Conservation (phyloP, 257 asterid genomes). For the Solanum ossicruentum region DNA sequence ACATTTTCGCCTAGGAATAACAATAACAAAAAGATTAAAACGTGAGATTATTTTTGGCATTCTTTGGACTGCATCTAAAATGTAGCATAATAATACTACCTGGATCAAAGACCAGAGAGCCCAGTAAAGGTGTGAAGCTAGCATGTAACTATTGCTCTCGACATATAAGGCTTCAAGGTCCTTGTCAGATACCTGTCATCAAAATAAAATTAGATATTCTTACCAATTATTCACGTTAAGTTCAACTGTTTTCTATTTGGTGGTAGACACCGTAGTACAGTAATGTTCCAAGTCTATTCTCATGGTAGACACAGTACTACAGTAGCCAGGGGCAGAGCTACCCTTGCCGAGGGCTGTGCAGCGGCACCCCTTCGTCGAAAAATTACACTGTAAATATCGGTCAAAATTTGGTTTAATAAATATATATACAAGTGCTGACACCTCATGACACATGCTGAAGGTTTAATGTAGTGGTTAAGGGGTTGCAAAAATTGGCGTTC, state of each 20-base stretch:
- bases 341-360: no score
- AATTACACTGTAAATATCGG: no score
- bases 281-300: neutral
- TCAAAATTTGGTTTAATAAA: no score
- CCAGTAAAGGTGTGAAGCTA: slow-evolving; percentile 89
- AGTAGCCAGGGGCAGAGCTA: no score
- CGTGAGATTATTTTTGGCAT: neutral
- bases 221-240: neutral
- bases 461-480: no score
- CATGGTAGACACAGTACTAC: neutral
- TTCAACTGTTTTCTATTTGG: neutral
- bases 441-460: no score
- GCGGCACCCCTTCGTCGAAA: no score
- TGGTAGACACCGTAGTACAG: neutral
- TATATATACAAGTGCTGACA: no score
- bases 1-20: slow-evolving; percentile 69
- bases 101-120: slow-evolving; percentile 95
- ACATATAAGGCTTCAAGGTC: slow-evolving; percentile 59
- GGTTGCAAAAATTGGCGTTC: no score
- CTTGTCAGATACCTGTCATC: slow-evolving; percentile 43
- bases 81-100: slow-evolving; percentile 25
- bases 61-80: neutral
- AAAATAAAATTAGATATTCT: neutral
- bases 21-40: neutral
- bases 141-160: slow-evolving; percentile 68